These are phyloP conservation scores for Candida frijolesensis DNA, from an alignment of 1,139 yeast species.

Conservation along the genomic window DNA sequence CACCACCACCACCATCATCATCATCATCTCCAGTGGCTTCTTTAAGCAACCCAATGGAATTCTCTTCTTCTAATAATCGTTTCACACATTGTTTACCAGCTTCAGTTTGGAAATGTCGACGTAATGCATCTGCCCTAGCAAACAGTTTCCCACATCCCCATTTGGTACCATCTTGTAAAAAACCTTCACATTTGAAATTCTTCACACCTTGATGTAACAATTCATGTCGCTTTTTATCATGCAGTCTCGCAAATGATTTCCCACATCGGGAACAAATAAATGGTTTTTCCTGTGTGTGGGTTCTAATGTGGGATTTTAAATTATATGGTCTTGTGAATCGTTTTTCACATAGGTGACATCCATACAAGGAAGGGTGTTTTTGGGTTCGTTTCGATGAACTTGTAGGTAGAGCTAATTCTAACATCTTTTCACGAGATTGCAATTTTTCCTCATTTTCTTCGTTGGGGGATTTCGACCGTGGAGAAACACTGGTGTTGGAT, in stretches of 20 bases:
- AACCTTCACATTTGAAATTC: slow-evolving; percentile 81
- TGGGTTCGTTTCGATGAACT: slow-evolving; percentile 58
- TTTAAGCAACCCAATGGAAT: slow-evolving; percentile 11
- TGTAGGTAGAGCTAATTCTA: slow-evolving; percentile 61
- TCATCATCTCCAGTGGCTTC: slow-evolving; percentile 11
- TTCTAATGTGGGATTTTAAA: slow-evolving; percentile 84
- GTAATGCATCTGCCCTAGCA: slow-evolving; percentile 93
- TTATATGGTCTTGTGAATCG: slow-evolving; percentile 91
- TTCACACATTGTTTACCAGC: slow-evolving; percentile 85
- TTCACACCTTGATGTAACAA: slow-evolving; percentile 91
- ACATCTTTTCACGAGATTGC: slow-evolving; percentile 54
- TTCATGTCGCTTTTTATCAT: slow-evolving; percentile 92
- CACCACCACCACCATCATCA: slow-evolving; percentile 10
- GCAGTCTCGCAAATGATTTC: slow-evolving; percentile 94
- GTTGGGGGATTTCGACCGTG: slow-evolving; percentile 15
- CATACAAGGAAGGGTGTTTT: slow-evolving; percentile 77
- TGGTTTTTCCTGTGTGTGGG: slow-evolving; percentile 95
- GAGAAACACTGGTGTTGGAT: slow-evolving; percentile 20
- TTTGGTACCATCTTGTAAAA: slow-evolving; percentile 57
- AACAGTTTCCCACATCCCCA: slow-evolving; percentile 96
- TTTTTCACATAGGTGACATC: slow-evolving; percentile 84
- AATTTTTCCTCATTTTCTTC: slow-evolving; percentile 18
- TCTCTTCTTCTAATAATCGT: slow-evolving; percentile 53
- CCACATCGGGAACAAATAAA: slow-evolving; percentile 85
- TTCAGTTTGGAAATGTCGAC: slow-evolving; percentile 93